Conservation (phyloP, 345 rosid genomes). For the Murraya paniculata region DNA sequence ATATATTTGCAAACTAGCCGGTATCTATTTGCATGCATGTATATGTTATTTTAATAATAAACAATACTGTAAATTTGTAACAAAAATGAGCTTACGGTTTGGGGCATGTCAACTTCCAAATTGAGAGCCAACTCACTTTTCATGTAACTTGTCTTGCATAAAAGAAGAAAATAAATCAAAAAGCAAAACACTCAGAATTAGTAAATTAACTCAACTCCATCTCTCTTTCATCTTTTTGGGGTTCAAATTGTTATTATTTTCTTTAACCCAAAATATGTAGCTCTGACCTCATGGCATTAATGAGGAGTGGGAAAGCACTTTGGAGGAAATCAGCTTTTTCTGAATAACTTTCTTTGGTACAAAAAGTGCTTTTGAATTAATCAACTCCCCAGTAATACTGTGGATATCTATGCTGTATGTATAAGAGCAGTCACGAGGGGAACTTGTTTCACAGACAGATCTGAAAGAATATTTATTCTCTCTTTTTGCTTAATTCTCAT, state of each 20-base stretch:
- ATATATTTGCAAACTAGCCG: too few relatives aligned
- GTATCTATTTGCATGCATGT: too few relatives aligned
- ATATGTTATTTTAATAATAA: too few relatives aligned
- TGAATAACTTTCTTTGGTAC: background rate
- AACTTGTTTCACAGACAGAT: constrained; percentile 21
- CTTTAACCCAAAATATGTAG: too few relatives aligned
- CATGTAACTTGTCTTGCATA: constrained; percentile 21
- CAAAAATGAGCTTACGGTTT: background rate
- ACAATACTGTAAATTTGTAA: background rate
- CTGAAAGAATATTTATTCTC: constrained; percentile 42
- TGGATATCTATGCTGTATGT: background rate
- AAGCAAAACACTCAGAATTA: background rate
- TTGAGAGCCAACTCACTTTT: background rate
- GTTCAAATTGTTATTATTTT: background rate
- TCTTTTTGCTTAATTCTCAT: constrained; percentile 17
- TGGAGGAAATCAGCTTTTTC: too few relatives aligned
- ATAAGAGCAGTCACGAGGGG: constrained; percentile 41
- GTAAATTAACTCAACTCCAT: background rate
- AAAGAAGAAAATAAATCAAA: constrained; percentile 16
- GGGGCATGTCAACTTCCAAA: background rate
- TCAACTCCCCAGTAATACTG: too few relatives aligned
- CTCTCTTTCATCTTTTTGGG: background rate
- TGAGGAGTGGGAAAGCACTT: constrained; percentile 2
- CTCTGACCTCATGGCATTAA: constrained; percentile 9
- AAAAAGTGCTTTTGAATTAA: background rate